Evolutionary conservation across 2,329 filamentous ascomycete genomes (phyloP), one percentile per base, ranked within the genome.

Genomic region (Xylariomycetidae sp.): DNA sequence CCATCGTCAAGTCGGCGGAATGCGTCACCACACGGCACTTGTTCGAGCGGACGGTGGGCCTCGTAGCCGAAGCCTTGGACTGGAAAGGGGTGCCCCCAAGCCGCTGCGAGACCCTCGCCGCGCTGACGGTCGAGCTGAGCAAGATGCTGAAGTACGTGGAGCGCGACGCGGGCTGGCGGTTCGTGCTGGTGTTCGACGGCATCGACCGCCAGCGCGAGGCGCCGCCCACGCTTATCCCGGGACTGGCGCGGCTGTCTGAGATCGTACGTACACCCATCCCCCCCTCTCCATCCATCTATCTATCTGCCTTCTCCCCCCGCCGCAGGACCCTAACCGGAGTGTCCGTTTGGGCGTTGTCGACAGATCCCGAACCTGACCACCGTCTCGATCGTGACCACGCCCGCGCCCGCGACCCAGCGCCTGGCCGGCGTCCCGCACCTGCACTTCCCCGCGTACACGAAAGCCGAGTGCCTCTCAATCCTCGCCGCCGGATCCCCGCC

Each of bases 121-220:
- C 84, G 32, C 65, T 96, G 42, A 72, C 74, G 1, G 83, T 86
- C 17, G 78, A 89, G 49, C 64, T 96, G 37, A 72, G 72, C 40
- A 74, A 68, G 51, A 64, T 86, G 59, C 59, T 89, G 28, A 61
- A 69, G 31, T 67, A 69, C 40, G 47, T 51, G 10, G 42, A 47
- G 14, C 37, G 17, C 16, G 43, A 43, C 6, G 46, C 53, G 14
- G 48, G 53, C 29, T 67, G 65, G 44, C 78, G 81, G 43, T 88
- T 95, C 48, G 79, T 90, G 7, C 60, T 96, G 37, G 85, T 95
- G 9, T 72, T 96, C 42, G 92, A 96, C 64, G 85, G 79, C 9
- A 81, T 96, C 37, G 90, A 96, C 57, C 75, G 72, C 42, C 85
- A 95, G 57, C 72, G 82, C 50, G 90, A 96, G 52, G 78, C 83